phyloP scores from a whole-genome alignment of 768 basidiomycete species.

The Podaxis carcinomalis region DNA sequence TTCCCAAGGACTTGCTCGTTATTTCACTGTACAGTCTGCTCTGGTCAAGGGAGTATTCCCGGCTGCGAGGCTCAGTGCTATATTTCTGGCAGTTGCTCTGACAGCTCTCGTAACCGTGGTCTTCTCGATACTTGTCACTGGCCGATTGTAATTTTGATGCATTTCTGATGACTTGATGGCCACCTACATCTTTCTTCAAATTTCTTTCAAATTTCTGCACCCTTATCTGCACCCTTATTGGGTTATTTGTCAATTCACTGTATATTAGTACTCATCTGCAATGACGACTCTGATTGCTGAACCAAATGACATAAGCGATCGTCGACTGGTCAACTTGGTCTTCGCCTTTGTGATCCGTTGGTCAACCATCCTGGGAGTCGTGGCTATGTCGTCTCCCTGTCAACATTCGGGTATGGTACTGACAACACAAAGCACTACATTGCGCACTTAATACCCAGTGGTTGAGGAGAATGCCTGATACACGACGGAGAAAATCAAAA shows the following conservation, averaged over 20 bases:
- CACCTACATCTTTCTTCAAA: background rate
- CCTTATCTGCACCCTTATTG: background rate
- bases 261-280: background rate
- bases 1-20: slow-evolving; percentile 42
- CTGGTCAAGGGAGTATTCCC: slow-evolving; percentile 50
- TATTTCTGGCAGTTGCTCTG: slow-evolving; percentile 35
- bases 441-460: background rate
- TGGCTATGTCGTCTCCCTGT: slow-evolving; percentile 5
- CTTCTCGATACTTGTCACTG: slow-evolving; percentile 38
- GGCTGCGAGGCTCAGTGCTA: slow-evolving; percentile 41
- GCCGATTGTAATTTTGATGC: slow-evolving; percentile 14
- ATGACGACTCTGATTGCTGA: background rate
- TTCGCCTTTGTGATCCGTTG: background rate
- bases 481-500: slow-evolving; percentile 1
- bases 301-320: no score
- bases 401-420: background rate
- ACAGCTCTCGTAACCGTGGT: slow-evolving; percentile 36
- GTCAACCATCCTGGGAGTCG: slow-evolving; percentile 2
- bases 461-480: background rate
- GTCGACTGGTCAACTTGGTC: no score
- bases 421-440: background rate
- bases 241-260: background rate
- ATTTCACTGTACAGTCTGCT: slow-evolving; percentile 47
- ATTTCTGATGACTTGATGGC: background rate
- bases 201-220: background rate